Percentiles rank a stretch among this genome's conserved stretches.
phyloP scores from a whole-genome alignment of 2,329 filamentous ascomycete species.

The Phyllosticta ampelicida region DNA sequence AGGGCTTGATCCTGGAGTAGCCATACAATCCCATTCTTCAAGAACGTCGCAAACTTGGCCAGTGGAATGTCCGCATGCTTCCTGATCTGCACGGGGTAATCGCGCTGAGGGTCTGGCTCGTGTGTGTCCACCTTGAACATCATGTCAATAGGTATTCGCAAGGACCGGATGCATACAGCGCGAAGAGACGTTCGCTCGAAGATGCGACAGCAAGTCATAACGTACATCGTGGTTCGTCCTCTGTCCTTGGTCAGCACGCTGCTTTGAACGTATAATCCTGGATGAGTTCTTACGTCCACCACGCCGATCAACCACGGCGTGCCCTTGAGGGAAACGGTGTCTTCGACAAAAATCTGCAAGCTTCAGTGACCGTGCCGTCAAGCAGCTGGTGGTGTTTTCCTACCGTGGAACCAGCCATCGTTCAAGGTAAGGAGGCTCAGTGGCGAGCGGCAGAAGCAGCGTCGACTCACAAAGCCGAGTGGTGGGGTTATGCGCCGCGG shows the following conservation, averaged over 20 bases:
- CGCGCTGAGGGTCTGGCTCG: conserved; percentile 31
- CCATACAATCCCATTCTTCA: conserved; percentile 28
- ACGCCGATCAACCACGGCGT: conserved; percentile 33
- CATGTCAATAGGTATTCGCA: background rate
- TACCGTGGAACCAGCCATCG: background rate
- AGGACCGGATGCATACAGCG: background rate
- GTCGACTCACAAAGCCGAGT: background rate
- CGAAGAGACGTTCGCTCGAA: background rate
- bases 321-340: conserved; percentile 31
- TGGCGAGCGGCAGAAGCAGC: background rate
- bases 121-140: conserved; percentile 33
- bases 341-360: conserved; percentile 27
- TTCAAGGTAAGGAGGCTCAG: background rate
- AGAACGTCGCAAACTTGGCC: conserved; percentile 28
- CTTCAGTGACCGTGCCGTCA: background rate
- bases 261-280: background rate
- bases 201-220: background rate
- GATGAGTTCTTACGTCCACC: conserved; percentile 28
- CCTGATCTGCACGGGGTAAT: conserved; percentile 28
- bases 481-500: background rate
- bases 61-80: conserved; percentile 23
- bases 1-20: too few species aligned
- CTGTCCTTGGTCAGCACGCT: conserved; percentile 12
- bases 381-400: background rate
- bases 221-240: conserved; percentile 24